Evolutionary conservation across 176 grass and related monocot species (phyloP).

Genomic region (Carex littledalei): DNA sequence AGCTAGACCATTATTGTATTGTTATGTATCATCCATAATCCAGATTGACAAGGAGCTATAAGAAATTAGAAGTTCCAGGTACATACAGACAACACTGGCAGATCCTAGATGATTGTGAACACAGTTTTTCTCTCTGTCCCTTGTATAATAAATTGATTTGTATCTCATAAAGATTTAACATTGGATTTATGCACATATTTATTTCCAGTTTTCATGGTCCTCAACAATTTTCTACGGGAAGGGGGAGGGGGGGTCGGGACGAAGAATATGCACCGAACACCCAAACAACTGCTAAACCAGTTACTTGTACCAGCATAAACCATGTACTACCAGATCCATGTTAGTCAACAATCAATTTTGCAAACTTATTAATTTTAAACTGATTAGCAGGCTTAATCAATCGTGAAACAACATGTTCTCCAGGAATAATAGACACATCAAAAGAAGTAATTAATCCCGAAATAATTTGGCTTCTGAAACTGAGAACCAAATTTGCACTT

Average conservation of each 20-base stretch:
- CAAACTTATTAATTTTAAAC: not conserved
- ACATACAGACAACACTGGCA: not conserved
- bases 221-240: not conserved
- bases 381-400: not conserved
- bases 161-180: not conserved
- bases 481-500: not conserved
- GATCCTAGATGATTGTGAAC: too few relatives aligned
- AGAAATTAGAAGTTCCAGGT: not conserved
- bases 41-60: not conserved
- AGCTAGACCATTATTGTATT: not conserved
- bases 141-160: too few relatives aligned
- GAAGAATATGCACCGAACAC: too few relatives aligned
- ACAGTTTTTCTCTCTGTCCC: too few relatives aligned
- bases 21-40: not conserved
- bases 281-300: not conserved
- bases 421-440: not conserved
- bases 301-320: not conserved
- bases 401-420: not conserved
- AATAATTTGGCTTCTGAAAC: not conserved
- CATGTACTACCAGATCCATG: not conserved
- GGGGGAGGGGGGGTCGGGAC: not conserved
- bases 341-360: not conserved
- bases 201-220: not conserved
- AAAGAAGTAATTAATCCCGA: not conserved
- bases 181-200: not conserved